Evolutionary conservation across 768 basidiomycete genomes (phyloP).

Genomic region (Trametes villosa): DNA sequence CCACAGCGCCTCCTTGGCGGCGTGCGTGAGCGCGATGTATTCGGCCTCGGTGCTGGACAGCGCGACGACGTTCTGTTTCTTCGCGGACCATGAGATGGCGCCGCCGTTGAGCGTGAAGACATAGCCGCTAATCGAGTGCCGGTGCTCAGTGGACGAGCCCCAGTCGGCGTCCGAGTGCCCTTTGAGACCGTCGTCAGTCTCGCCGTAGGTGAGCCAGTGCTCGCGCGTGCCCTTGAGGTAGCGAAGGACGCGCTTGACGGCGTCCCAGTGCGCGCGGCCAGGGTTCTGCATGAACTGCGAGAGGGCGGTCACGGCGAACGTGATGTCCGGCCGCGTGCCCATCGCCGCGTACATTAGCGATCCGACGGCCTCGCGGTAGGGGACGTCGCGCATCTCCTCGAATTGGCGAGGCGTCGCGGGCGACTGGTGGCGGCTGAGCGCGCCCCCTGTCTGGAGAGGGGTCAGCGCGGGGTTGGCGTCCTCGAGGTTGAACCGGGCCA

Average conservation of each 20-base stretch:
- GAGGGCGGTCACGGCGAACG: constrained; percentile 28
- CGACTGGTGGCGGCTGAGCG: constrained; percentile 5
- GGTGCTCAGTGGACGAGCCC: background rate
- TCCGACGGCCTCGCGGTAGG: constrained; percentile 30
- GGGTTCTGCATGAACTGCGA: constrained; percentile 30
- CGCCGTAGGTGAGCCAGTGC: constrained; percentile 14
- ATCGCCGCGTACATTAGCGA: constrained; percentile 35
- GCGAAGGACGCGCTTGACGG: constrained; percentile 27
- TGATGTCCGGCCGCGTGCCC: constrained; percentile 37
- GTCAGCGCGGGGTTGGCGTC: constrained; percentile 2
- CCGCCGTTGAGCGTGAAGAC: constrained; percentile 39
- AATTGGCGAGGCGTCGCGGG: constrained; percentile 5
- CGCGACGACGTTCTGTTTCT: constrained; percentile 42
- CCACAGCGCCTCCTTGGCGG: constrained; percentile 43
- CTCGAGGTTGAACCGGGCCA: constrained; percentile 14
- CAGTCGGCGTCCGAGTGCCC: constrained; percentile 23
- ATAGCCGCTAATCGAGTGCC: constrained; percentile 35
- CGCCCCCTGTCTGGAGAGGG: constrained; percentile 9
- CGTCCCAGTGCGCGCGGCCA: constrained; percentile 26
- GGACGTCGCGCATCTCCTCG: constrained; percentile 7
- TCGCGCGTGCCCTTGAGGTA: constrained; percentile 30
- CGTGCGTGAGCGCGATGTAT: constrained; percentile 41
- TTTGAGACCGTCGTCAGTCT: constrained; percentile 13
- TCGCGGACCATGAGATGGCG: constrained; percentile 45
- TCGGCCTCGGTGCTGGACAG: constrained; percentile 45